These are phyloP conservation scores for Chlorella sp. DNA, from an alignment of 139 green algal genomes.

Conservation along the genomic window DNA sequence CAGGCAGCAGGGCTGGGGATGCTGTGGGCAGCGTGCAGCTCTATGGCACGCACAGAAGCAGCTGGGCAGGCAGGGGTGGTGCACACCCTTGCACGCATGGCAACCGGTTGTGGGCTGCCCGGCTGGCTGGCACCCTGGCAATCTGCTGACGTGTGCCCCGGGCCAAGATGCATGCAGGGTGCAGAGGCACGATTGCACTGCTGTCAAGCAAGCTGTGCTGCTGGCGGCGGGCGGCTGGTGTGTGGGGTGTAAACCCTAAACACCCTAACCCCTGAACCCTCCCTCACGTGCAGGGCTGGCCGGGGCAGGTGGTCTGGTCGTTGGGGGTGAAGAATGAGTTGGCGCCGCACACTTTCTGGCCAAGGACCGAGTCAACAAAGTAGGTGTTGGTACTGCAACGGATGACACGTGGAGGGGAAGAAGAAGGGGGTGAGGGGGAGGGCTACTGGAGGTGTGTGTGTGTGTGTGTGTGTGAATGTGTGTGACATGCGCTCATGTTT, in stretches of 20 bases:
- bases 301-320: slow-evolving; percentile 13
- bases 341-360: slow-evolving; percentile 5
- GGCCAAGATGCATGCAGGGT: too few relatives aligned
- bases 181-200: background rate
- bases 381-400: background rate
- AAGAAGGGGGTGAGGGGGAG: background rate
- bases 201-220: background rate
- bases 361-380: background rate
- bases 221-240: background rate
- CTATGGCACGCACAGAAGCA: too few relatives aligned
- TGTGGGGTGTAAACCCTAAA: background rate
- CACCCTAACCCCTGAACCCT: too few relatives aligned
- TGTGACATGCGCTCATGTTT: too few relatives aligned
- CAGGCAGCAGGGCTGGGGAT: background rate
- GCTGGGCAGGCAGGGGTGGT: too few relatives aligned
- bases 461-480: too few relatives aligned
- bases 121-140: too few relatives aligned
- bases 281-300: slow-evolving; percentile 25
- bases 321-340: slow-evolving; percentile 36
- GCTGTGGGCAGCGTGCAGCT: too few relatives aligned
- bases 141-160: too few relatives aligned
- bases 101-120: background rate
- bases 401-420: too few relatives aligned
- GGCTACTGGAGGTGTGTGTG: background rate
- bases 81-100: background rate